phyloP scores from a whole-genome alignment of 768 basidiomycete genomes.

The Boletus reticuloceps region DNA sequence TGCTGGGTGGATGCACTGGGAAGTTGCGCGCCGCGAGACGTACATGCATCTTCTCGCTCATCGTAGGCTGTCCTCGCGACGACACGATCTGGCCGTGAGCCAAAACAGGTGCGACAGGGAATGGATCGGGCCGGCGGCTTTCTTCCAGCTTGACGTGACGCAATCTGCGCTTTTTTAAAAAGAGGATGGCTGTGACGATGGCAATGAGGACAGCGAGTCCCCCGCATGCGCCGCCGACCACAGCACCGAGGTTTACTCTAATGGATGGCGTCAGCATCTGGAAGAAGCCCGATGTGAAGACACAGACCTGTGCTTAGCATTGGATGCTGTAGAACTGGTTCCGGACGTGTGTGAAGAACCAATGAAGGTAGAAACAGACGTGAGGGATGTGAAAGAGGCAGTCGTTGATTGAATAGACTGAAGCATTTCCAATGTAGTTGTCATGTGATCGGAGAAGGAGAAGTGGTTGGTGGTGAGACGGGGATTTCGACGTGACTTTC shows the following conservation, averaged over 20 bases:
- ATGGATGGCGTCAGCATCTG: background rate
- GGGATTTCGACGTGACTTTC: slow-evolving; percentile 1
- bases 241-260: slow-evolving; percentile 2
- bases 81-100: background rate
- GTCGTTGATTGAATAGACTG: background rate
- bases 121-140: slow-evolving; percentile 4
- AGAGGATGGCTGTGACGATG: background rate
- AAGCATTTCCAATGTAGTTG: background rate
- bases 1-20: background rate
- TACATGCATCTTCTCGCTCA: slow-evolving; percentile 1
- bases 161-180: slow-evolving; percentile 5
- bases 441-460: background rate
- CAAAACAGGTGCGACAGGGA: background rate
- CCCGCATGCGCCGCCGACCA: slow-evolving; percentile 8
- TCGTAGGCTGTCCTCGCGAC: background rate
- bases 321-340: background rate
- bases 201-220: slow-evolving; percentile 1
- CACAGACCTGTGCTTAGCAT: background rate
- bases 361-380: too few relatives aligned
- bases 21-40: background rate
- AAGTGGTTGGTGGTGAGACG: background rate
- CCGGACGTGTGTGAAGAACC: too few relatives aligned
- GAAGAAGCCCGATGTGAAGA: too few relatives aligned
- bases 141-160: background rate
- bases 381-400: too few relatives aligned